phyloP scores from a whole-genome alignment of 78 protist species.

The Dictyostelium intermedium region DNA sequence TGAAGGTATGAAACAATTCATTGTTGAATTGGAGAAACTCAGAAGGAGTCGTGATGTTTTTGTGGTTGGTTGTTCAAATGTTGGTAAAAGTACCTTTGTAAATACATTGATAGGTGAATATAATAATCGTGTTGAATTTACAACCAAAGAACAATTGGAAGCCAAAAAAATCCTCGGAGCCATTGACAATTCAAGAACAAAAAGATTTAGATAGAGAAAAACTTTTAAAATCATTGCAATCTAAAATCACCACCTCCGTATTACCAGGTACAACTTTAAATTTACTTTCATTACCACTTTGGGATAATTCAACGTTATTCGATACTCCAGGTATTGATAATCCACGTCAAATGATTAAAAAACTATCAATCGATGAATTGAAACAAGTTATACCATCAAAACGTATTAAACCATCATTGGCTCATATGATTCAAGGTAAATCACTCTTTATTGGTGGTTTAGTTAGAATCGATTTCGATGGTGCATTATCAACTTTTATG shows the following conservation, averaged over 20 bases:
- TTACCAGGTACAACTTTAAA: constrained; percentile 78
- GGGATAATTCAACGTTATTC: constrained; percentile 57
- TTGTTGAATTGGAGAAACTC: constrained; percentile 26
- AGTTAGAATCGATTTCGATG: constrained; percentile 52
- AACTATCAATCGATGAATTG: constrained; percentile 23
- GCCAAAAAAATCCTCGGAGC: not conserved
- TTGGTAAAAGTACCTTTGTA: constrained; percentile 68
- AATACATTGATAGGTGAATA: constrained; percentile 38
- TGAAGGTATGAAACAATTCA: constrained; percentile 55
- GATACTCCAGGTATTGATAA: constrained; percentile 80
- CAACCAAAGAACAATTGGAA: not conserved
- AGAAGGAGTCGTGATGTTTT: constrained; percentile 74
- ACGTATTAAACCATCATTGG: constrained; percentile 42
- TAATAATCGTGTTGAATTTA: not conserved
- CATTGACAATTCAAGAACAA: not conserved
- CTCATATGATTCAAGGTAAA: constrained; percentile 45
- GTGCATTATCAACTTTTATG: constrained; percentile 40
- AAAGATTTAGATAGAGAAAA: constrained; percentile 13
- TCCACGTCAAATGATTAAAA: constrained; percentile 59
- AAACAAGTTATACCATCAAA: constrained; percentile 47
- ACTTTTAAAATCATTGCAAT: not conserved
- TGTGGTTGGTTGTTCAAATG: constrained; percentile 70
- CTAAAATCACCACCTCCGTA: constrained; percentile 39
- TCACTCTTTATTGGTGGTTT: constrained; percentile 62
- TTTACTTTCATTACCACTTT: constrained; percentile 63